Evolutionary conservation across 2,329 filamentous ascomycete species (phyloP), one percentile per base, ranked within the genome.

Genomic region (Epicoccum sorghinum): DNA sequence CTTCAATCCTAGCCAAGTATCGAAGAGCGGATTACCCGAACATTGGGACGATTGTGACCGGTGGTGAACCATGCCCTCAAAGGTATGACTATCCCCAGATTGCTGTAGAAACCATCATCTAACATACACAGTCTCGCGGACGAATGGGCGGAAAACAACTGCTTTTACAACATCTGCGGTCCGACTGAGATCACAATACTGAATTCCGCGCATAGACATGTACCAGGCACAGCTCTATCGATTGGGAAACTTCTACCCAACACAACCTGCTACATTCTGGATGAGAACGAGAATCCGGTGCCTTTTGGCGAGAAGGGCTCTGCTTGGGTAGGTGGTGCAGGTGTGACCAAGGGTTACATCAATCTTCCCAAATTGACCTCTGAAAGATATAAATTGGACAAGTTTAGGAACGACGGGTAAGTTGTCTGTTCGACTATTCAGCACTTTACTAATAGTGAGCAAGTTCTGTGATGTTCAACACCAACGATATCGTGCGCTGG

Each of bases 141-240:
- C 58, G 71, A 80, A 29, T 86, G 83, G 83, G 79, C 82, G 12
- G 71, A 75, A 3, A 69, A 78, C 74, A 58, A 60, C 13, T 40
- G 39, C 29, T 72, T 68, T 39, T 71, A 68, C 76, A 86, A 86
- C 69, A 80, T 82, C 59, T 86, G 83, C 61, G 84, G 84, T 2
- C 83, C 84, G 1, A 85, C 84, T 0, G 84, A 86, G 65, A 82
- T 83, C 12, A 86, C 81, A 1, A 83, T 86, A 45, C 77, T 86
- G 47, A 85, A 86, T 67, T 83, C 83, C 4, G 82, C 82, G 69
- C 79, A 82, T 47, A 73, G 73, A 35, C 83, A 86, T 61, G 63
- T 72, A 14, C 71, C 75, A 0, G 81, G 82, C 2, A 67, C 73
- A 32, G 69, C 72, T 2, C 65, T 86, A 3, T 80, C 82, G 0